Evolutionary conservation across 495 filamentous ascomycete genomes (phyloP), one percentile per base, ranked within the genome.

Genomic region (Tuber indicum): DNA sequence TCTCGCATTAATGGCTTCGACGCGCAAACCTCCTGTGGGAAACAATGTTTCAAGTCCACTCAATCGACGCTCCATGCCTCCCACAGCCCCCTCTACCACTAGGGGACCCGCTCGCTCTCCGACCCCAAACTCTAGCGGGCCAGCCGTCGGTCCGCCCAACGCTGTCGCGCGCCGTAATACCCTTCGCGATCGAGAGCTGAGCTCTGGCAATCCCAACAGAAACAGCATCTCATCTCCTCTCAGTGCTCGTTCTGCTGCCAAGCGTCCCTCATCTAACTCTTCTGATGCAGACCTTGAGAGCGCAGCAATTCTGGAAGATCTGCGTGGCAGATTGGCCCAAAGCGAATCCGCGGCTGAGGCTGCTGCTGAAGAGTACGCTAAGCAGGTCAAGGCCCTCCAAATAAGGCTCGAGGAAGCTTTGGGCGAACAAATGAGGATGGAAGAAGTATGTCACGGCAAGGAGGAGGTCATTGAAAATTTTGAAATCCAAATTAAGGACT

Each of bases 331-430:
- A 52, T 86, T 98, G 62, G 89, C 91, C 81, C 93, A 92, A 83
- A 91, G 93, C 17, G 94, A 98, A 84, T 88, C 84, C 7, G 88
- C 89, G 23, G 91, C 94, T 21, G 94, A 98, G 84, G 88, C 85
- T 7, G 88, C 89, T 26, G 91, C 92, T 16, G 93, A 96, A 79
- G 90, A 96, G 78, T 92, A 91, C 81, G 90, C 90, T 84, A 93
- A 93, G 80, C 93, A 98, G 84, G 85, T 91, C 41, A 92, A 94
- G 76, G 90, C 96, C 17, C 84, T 98, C 46, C 94, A 98, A 86
- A 89, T 91, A 81, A 90, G 92, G 78, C 88, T 98, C 2, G 94
- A 98, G 79, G 96, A 99, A 79, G 89, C 94, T 43, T 81, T 92
- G 47, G 89, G 89, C 74, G 94, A 98, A 82, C 94, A 97, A 80